Evolutionary conservation across 2,329 filamentous ascomycete genomes (phyloP).

Genomic region (Aspergillus sp.): DNA sequence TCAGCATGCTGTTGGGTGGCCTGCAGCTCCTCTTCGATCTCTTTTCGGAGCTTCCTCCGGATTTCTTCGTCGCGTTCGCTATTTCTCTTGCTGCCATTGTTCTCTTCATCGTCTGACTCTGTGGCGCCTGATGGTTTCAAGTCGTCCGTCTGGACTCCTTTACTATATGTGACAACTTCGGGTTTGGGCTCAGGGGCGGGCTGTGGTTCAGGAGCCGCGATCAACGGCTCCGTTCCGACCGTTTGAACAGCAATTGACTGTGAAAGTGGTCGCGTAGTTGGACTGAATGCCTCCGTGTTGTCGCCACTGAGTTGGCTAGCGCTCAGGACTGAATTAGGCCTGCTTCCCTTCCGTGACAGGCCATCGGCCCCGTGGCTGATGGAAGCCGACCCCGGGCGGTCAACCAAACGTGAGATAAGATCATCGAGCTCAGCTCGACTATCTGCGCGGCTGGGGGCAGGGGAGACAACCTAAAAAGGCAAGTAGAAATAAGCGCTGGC

Average conservation of each 20-base stretch:
- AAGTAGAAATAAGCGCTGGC: constrained; percentile 15
- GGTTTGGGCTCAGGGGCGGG: constrained; percentile 51
- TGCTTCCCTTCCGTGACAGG: constrained; percentile 60
- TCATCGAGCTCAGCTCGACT: constrained; percentile 73
- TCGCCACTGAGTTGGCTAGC: constrained; percentile 78
- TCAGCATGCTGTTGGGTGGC: constrained; percentile 58
- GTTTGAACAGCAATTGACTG: constrained; percentile 63
- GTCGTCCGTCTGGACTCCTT: constrained; percentile 86
- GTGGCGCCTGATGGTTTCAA: constrained; percentile 63
- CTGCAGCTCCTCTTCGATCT: constrained; percentile 90
- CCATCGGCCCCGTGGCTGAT: constrained; percentile 54
- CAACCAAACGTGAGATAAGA: constrained; percentile 81
- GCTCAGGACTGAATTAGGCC: constrained; percentile 84
- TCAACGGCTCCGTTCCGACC: constrained; percentile 71
- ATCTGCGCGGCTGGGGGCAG: constrained; percentile 68
- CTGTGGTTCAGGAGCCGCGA: constrained; percentile 77
- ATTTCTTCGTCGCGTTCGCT: constrained; percentile 87
- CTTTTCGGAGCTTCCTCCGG: constrained; percentile 76
- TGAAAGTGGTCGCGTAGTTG: constrained; percentile 44
- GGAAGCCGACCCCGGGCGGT: constrained; percentile 71
- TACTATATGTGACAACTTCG: constrained; percentile 95
- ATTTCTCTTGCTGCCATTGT: constrained; percentile 75
- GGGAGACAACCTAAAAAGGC: constrained; percentile 62
- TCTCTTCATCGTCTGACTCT: constrained; percentile 68
- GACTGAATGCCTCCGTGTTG: constrained; percentile 46